Base-by-base conservation (phyloP, 495 filamentous ascomycete species). In the Achaetomiella virescens region DNA sequence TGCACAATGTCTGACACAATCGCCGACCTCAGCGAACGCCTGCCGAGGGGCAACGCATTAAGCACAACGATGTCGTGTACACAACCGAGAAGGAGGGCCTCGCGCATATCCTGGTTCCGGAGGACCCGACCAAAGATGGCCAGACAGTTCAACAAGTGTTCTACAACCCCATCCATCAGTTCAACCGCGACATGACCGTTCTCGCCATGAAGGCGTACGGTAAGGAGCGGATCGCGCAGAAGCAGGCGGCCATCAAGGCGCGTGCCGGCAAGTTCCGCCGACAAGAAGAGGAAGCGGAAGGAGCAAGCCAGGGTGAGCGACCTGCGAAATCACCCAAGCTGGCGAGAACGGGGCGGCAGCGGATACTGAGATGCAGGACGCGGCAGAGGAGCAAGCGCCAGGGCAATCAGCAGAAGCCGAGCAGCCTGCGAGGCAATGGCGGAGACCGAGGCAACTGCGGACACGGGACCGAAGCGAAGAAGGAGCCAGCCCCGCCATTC, bases 121-220 rank as follows among this genome's bases (percentile, higher is more conserved):
- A 66, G 48, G 58, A 62, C 25, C 61, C 66, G 9, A 67, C 48
- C 10, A 66, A 61, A 29, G 63, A 67, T n/a, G 61, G 69, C 40
- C 67, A 75, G 50, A 69, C 71, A 35, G 73, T 74, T 36, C 90
- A 96, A 66, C 81, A 84, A 27, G 95, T 98, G 24, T 98, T 98
- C 68, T 98, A 98, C 75, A 98, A 98, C 60, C 92, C 93, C 0
- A 95, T 98, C 40, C 95, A 97, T 66, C 95, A 97, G 69, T 98
- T 96, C 76, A 98, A 98, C 73, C 83, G 93, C 10, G 93, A 98
- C 71, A 73, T 98, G 61, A 96, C 89, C 64, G 87, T 97, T 29
- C 79, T 97, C 20, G 88, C 91, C 17, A 95, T 97, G 63, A 86
- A 84, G 63, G 84, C 85, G 0, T 95, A 88, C 73, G 88, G 84